Conservation (phyloP, 2,329 filamentous ascomycete genomes). For the Neurospora sp. region DNA sequence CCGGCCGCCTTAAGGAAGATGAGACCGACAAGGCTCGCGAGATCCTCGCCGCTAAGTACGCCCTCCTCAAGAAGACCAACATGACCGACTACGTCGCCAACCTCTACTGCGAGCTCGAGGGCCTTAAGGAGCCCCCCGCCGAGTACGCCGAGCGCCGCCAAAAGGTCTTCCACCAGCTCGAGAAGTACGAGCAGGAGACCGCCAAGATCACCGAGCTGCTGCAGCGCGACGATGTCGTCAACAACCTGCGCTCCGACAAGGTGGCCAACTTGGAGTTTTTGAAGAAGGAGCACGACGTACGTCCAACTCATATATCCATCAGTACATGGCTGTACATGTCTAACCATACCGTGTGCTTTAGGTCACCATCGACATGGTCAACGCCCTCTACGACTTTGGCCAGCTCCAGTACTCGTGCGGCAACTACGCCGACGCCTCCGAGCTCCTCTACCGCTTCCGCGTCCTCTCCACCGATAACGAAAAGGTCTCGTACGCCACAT, state of each 20-base stretch:
- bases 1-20: constrained; percentile 70
- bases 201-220: constrained; percentile 81
- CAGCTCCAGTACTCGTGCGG: constrained; percentile 98
- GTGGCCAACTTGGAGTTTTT: constrained; percentile 97
- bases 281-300: constrained; percentile 73
- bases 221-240: constrained; percentile 80
- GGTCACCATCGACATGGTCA: constrained; percentile 91
- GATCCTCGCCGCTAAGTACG: constrained; percentile 79
- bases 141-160: constrained; percentile 87
- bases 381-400: constrained; percentile 90
- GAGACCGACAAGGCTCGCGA: constrained; percentile 50
- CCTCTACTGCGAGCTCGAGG: constrained; percentile 82
- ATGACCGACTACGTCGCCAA: constrained; percentile 97
- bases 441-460: constrained; percentile 94
- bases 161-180: constrained; percentile 73
- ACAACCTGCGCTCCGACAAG: constrained; percentile 90
- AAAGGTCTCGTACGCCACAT: constrained; percentile 90
- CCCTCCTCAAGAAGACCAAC: constrained; percentile 92
- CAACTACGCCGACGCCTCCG: constrained; percentile 80
- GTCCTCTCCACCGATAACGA: constrained; percentile 97
- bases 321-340: not conserved
- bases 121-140: constrained; percentile 64
- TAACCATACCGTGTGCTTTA: constrained; percentile 20
- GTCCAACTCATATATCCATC: not conserved
- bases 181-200: constrained; percentile 78